phyloP scores from a whole-genome alignment of 495 filamentous ascomycete genomes.

The Poronia punctata region DNA sequence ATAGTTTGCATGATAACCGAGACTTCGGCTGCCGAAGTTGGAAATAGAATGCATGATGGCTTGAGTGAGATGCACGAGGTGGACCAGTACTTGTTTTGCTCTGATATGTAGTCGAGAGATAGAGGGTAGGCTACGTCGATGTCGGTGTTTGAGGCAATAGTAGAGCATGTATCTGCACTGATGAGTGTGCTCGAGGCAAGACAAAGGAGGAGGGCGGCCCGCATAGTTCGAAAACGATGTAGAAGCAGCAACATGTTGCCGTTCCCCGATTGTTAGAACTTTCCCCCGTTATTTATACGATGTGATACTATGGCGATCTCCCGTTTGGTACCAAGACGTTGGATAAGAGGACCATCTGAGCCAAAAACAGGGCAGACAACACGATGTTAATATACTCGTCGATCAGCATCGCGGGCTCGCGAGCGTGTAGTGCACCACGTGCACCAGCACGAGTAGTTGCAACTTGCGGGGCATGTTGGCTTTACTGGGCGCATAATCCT shows the following conservation, averaged over 20 bases:
- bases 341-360: too few species aligned
- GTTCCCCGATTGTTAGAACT: not conserved
- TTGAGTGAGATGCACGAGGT: constrained; percentile 33
- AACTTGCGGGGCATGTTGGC: too few species aligned
- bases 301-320: too few species aligned
- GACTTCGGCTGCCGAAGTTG: constrained; percentile 30
- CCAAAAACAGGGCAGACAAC: too few species aligned
- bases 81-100: constrained; percentile 44
- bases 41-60: constrained; percentile 43
- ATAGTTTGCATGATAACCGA: constrained; percentile 26
- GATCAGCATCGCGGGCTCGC: too few species aligned
- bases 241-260: not conserved
- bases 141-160: constrained; percentile 20
- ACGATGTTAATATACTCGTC: too few species aligned
- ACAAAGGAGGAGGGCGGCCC: not conserved
- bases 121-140: constrained; percentile 28
- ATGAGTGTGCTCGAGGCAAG: not conserved
- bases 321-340: too few species aligned
- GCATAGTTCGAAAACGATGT: not conserved
- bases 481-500: too few species aligned
- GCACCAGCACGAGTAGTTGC: too few species aligned
- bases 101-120: constrained; percentile 23
- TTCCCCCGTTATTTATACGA: not conserved
- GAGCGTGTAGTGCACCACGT: too few species aligned
- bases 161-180: constrained; percentile 28